phyloP scores from a whole-genome alignment of 1,284 basidiomycete genomes.

The Prillingera fragicola region DNA sequence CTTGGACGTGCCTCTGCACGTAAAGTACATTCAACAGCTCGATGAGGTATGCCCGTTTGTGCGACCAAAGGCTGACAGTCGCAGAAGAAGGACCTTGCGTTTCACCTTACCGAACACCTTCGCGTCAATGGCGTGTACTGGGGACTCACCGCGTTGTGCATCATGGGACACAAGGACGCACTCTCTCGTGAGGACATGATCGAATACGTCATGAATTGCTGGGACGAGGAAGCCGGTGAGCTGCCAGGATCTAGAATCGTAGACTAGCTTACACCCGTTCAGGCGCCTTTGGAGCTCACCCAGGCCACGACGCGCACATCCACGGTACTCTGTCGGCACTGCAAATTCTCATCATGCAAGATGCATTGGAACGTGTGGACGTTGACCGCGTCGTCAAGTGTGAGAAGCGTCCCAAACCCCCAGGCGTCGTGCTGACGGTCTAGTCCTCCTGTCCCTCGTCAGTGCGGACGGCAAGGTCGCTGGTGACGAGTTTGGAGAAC shows the following conservation, averaged over 20 bases:
- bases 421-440: neutral
- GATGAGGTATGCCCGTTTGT: constrained; percentile 53
- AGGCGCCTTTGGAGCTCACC: constrained; percentile 90
- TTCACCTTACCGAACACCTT: constrained; percentile 88
- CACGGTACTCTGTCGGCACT: constrained; percentile 82
- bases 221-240: constrained; percentile 80
- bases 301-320: constrained; percentile 87
- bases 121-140: constrained; percentile 96
- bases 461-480: constrained; percentile 76
- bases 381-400: constrained; percentile 65
- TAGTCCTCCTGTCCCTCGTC: constrained; percentile 81
- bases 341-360: constrained; percentile 82
- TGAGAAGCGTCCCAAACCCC: constrained; percentile 45
- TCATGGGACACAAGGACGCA: constrained; percentile 72
- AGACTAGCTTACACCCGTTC: constrained; percentile 2
- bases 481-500: constrained; percentile 84
- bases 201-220: constrained; percentile 86
- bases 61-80: constrained; percentile 9
- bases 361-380: constrained; percentile 69
- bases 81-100: constrained; percentile 78
- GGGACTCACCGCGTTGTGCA: constrained; percentile 80
- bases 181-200: constrained; percentile 78
- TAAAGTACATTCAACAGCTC: constrained; percentile 67
- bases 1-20: constrained; percentile 55
- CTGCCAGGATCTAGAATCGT: neutral